Conservation (phyloP, 2,329 filamentous ascomycete genomes). For the Didymella arachidicola region DNA sequence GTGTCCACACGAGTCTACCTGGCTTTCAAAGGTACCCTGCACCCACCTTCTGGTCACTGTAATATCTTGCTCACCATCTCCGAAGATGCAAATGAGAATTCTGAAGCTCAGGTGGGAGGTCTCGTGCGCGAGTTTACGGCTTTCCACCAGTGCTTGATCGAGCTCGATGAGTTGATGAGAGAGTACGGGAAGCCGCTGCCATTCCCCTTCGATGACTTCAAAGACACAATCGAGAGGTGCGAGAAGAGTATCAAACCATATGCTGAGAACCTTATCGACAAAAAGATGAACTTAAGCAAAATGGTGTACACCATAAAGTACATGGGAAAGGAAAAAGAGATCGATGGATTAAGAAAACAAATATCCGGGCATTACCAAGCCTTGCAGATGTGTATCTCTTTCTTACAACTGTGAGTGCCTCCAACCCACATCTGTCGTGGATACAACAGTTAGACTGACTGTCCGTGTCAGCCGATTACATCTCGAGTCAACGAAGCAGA, state of each 20-base stretch:
- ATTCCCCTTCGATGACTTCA: conserved; percentile 42
- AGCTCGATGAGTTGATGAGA: conserved; percentile 43
- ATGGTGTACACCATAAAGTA: conserved; percentile 43
- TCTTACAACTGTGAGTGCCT: conserved; percentile 38
- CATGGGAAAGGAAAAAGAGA: conserved; percentile 47
- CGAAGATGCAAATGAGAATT: conserved; percentile 47
- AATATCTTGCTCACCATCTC: conserved; percentile 18
- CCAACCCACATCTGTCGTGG: neutral
- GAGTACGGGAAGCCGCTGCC: conserved; percentile 44
- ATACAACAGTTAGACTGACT: conserved; percentile 4
- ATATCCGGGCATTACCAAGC: conserved; percentile 44
- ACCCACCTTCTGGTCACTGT: neutral
- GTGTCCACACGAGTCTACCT: conserved; percentile 44
- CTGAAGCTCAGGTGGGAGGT: conserved; percentile 42
- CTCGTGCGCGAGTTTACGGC: conserved; percentile 42
- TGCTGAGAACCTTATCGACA: conserved; percentile 41
- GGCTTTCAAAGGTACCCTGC: conserved; percentile 44
- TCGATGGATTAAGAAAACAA: conserved; percentile 39
- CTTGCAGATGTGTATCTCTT: conserved; percentile 43
- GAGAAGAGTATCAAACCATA: conserved; percentile 42
- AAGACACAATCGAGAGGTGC: conserved; percentile 42
- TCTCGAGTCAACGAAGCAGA: conserved; percentile 38
- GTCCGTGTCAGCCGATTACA: conserved; percentile 33
- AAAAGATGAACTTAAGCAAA: conserved; percentile 43
- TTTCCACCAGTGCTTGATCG: conserved; percentile 41